Base-by-base conservation (phyloP, 2,329 filamentous ascomycete species). In the Penicillium sclerotiorum region DNA sequence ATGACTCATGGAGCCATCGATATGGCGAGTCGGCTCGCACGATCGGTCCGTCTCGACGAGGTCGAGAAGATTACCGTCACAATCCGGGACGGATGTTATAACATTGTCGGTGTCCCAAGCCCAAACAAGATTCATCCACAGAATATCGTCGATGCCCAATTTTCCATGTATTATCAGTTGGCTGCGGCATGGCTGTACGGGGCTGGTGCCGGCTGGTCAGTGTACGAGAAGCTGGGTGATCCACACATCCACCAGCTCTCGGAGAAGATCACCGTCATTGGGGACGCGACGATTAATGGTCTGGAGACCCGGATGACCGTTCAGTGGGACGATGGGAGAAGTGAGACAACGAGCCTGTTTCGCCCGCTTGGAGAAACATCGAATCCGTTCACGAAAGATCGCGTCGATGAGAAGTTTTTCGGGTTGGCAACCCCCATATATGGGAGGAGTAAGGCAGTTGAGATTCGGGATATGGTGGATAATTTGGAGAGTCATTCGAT, bases 111-210 rank as follows among this genome's bases (percentile, higher is more conserved):
- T n/a, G 63, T 65, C 17, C 60, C 59, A 15, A 69, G 58, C 15
- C 62, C 64, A 3, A 70, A 69, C 49, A 70, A 72, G 40, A 56
- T 67, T 21, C 68, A 69, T 45, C 68, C 68, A 1, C 55, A 52
- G 30, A 71, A 70, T 44, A 54, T 61, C 45, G 66, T 70, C 37
- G 68, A 71, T 46, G 68, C 66, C 2, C 67, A 70, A 45, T 69
- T 70, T 48, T 65, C 61, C 9, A 66, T 61, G 1, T 71, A 69
- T 44, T 72, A 66, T 47, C 67, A 69, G 27, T 59, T 63, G 1
- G 65, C 67, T 4, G 49, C 56, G 27, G 48, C 47, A 8, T 58
- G 54, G 38, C 45, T 61, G 6, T n/a, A 36, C n/a, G 32, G 32
- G 6, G 28, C 17, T 12, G 11, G 33, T 33, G 33, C 25, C 22